Base-by-base conservation (phyloP, 2,329 filamentous ascomycete species). In the Trichoderma pleuroti region DNA sequence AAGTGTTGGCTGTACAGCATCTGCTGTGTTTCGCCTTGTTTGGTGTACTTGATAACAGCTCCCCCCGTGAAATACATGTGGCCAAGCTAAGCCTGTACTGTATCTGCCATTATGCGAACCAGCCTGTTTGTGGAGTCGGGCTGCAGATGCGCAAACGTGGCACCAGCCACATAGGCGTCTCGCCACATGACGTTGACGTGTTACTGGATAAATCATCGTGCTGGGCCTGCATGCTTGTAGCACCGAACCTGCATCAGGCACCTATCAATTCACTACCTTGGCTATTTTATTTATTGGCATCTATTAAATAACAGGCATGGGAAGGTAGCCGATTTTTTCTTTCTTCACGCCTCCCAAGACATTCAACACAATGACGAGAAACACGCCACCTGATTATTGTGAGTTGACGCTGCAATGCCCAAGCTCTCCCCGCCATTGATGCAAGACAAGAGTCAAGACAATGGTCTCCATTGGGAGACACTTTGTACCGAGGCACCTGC, bases 331-430 rank as follows among this genome's bases (percentile, higher is more conserved):
- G 12, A 18, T 32, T 59, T 26, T 42, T 24, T 24, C 57, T 57
- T 70, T 68, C n/a, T 24, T 24, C 32, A 16, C 42, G 16, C 32
- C 18, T 49, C 11, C 39, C 32, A 32, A 60, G n/a, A 61, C 34
- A 39, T 21, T 36, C 26, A 56, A 30, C 72, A 80, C 73, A 9
- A 83, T 81, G 80, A 72, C 79, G 69, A 74, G 80, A 60, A 81
- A 80, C 66, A 74, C 83, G 10, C 86, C 86, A 34, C 86, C 87
- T 24, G 85, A 90, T 76, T 90, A 90, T 77, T 90, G 88, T 89
- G 82, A 76, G 85, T 72, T 64, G 2, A 62, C 16, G 39, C 39
- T n/a, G 56, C 42, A 24, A 46, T n/a, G 30, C 28, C 39, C 49
- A 63, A 34, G 28, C 49, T 46, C 30, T 18, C 36, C 56, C 16